Percentiles rank a stretch among this genome's conserved stretches.
These are phyloP conservation scores for Elongisporangium undulatum DNA, from an alignment of 352 stramenopile species.

Conservation along the genomic window DNA sequence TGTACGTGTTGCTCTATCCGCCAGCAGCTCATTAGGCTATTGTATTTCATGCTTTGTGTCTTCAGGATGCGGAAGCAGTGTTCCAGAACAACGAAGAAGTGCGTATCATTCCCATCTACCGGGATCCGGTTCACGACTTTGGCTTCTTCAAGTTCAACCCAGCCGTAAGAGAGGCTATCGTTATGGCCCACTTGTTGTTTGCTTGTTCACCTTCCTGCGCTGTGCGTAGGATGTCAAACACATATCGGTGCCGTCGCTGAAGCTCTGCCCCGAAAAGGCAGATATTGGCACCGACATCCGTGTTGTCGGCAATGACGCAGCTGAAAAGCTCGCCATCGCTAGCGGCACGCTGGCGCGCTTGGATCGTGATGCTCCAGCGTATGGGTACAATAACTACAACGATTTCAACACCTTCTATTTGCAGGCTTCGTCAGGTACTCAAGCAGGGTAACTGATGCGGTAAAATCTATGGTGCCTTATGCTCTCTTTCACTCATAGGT, in stretches of 20 bases:
- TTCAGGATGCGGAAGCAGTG: conserved; percentile 81
- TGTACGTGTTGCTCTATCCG: conserved; percentile 29
- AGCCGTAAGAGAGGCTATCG: conserved; percentile 20
- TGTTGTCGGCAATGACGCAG: conserved; percentile 91
- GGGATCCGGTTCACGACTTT: conserved; percentile 93
- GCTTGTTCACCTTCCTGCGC: not conserved
- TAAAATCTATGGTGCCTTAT: not conserved
- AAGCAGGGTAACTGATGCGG: not conserved
- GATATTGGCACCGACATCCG: conserved; percentile 91
- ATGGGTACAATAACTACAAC: conserved; percentile 90
- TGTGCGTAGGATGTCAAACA: conserved; percentile 74
- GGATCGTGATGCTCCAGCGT: conserved; percentile 88
- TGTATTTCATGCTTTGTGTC: conserved; percentile 7
- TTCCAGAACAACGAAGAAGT: conserved; percentile 95
- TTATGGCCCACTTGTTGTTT: not conserved
- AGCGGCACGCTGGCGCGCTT: conserved; percentile 89
- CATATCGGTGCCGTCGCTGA: conserved; percentile 72
- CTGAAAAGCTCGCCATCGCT: conserved; percentile 91
- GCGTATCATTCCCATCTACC: conserved; percentile 88
- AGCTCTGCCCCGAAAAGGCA: conserved; percentile 77
- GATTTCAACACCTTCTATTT: conserved; percentile 96
- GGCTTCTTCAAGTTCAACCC: conserved; percentile 91
- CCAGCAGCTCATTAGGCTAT: not conserved
- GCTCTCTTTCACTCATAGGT: conserved; percentile 3
- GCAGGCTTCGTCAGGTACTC: conserved; percentile 71